A percentile compares a stretch with the other conserved stretches of the same genome.
Evolutionary conservation across 305 asterid genomes (phyloP).

Genomic region (Fraxinus xanthoxyloides): DNA sequence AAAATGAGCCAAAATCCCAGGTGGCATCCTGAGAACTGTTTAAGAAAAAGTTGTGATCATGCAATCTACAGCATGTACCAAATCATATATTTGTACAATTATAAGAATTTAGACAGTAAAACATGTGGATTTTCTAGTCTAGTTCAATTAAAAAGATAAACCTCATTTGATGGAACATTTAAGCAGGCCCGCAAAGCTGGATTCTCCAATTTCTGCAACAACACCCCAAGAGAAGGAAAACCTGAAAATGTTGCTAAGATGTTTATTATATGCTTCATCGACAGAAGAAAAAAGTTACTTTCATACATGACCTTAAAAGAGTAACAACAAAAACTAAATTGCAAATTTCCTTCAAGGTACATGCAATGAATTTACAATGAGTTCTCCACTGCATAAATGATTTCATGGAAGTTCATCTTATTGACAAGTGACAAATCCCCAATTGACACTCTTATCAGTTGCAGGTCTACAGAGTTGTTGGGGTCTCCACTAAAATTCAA

Average conservation of each 20-base stretch:
- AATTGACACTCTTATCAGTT: neutral
- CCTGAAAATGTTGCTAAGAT: constrained; percentile 51
- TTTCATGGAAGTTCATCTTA: constrained; percentile 18
- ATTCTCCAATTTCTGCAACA: constrained; percentile 94
- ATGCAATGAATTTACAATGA: neutral
- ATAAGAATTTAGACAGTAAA: neutral
- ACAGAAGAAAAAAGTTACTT: constrained; percentile 11
- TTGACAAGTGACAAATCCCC: neutral
- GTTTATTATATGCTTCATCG: neutral
- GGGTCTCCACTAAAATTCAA: neutral
- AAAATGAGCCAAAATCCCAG: neutral
- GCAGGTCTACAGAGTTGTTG: neutral
- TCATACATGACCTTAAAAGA: constrained; percentile 12
- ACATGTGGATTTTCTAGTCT: constrained; percentile 4
- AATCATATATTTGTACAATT: neutral
- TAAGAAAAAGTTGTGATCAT: neutral
- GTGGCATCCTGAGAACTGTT: neutral
- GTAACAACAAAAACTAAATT: neutral
- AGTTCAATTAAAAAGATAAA: constrained; percentile 28
- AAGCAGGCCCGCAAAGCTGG: constrained; percentile 94
- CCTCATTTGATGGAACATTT: constrained; percentile 87
- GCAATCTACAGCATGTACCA: constrained; percentile 2
- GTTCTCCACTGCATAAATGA: constrained; percentile 12
- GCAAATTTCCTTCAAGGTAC: neutral
- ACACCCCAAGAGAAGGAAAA: constrained; percentile 90